Evolutionary conservation across 208 protist genomes (phyloP).

Genomic region (Acanthamoeba sp.): DNA sequence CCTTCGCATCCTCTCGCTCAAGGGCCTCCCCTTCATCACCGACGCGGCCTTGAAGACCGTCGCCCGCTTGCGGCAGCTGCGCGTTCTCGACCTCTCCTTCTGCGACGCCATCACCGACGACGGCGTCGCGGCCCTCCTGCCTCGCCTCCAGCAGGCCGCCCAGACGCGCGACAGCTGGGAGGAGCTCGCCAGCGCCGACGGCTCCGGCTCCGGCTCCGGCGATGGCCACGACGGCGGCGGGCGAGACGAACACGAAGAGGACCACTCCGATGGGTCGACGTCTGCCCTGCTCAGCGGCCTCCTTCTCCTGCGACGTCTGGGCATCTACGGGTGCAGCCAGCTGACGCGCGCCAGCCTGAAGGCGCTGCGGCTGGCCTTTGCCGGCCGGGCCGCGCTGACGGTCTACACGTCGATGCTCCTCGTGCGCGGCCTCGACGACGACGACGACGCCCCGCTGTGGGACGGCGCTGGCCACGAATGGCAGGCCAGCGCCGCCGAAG

Average conservation of each 20-base stretch:
- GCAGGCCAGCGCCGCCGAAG: neutral
- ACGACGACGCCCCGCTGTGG: neutral
- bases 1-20: constrained; percentile 15
- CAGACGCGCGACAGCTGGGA: constrained; percentile 28
- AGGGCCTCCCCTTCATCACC: neutral
- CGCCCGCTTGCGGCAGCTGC: neutral
- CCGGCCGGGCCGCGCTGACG: neutral
- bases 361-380: neutral
- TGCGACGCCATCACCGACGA: constrained; percentile 4
- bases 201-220: neutral
- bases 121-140: neutral
- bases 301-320: neutral
- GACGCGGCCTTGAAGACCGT: neutral
- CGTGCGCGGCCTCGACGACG: neutral
- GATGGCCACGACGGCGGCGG: too few relatives aligned
- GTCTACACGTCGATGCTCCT: constrained; percentile 53
- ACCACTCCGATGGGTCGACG: neutral
- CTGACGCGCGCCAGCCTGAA: neutral
- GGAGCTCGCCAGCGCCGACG: neutral
- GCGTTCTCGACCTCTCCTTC: constrained; percentile 27
- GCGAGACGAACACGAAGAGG: neutral
- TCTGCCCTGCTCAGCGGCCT: neutral
- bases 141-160: neutral
- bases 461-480: neutral
- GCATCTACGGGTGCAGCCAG: constrained; percentile 17